Percentiles rank a stretch among this genome's conserved stretches.
Conservation (phyloP, 331 rosid genomes). For the Malus hybrid region DNA sequence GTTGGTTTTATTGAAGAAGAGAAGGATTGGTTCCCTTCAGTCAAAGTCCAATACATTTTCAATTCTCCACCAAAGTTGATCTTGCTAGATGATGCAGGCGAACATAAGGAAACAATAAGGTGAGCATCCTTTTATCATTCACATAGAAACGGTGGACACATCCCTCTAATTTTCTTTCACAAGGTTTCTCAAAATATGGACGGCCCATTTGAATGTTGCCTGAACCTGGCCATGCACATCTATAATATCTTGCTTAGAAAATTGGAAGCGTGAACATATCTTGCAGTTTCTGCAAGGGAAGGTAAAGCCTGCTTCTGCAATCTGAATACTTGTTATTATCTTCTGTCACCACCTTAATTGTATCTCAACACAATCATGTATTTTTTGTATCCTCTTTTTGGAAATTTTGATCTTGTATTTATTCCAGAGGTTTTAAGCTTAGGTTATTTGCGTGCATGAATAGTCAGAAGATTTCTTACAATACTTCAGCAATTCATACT, state of each 20-base stretch:
- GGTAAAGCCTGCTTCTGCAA: conserved; percentile 45
- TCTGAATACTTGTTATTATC: conserved; percentile 19
- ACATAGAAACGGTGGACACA: background rate
- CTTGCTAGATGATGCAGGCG: conserved; percentile 74
- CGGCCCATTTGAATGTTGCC: background rate
- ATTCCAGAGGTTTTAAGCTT: background rate
- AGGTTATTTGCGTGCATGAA: background rate
- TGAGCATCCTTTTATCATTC: conserved; percentile 15
- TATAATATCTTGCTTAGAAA: background rate
- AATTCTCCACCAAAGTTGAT: conserved; percentile 88
- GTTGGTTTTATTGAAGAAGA: conserved; percentile 91
- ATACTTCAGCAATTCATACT: too few relatives aligned
- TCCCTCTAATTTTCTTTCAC: background rate
- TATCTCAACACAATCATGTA: background rate
- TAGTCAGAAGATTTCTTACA: too few relatives aligned
- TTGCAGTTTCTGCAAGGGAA: conserved; percentile 80
- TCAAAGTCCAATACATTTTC: conserved; percentile 68
- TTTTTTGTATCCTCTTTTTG: background rate
- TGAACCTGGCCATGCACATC: background rate
- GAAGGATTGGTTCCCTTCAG: conserved; percentile 60
- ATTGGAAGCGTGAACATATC: conserved; percentile 93
- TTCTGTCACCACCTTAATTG: background rate
- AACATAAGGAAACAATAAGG: conserved; percentile 83
- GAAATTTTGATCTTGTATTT: background rate
- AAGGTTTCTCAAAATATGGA: background rate